phyloP scores from a whole-genome alignment of 1,284 basidiomycete genomes.

The Uromyces viciae-fabae region DNA sequence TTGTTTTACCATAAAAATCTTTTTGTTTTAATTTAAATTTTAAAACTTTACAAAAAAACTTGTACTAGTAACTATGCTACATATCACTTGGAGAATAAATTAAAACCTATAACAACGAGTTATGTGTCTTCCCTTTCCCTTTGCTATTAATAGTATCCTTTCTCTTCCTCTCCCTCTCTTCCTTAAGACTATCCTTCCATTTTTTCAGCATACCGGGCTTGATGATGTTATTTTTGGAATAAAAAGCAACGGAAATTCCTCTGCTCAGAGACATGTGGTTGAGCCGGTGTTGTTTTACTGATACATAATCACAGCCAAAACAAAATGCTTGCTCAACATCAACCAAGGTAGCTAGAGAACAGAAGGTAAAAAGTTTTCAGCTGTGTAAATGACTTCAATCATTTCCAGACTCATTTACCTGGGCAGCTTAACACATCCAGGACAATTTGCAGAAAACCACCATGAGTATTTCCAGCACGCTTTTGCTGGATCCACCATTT shows the following conservation, averaged over 20 bases:
- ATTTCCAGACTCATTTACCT: neutral
- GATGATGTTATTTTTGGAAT: neutral
- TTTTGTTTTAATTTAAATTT: too few species aligned
- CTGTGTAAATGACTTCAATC: neutral
- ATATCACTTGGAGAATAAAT: too few species aligned
- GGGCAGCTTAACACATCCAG: constrained; percentile 10
- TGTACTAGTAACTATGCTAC: too few species aligned
- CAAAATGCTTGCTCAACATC: neutral
- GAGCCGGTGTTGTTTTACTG: neutral
- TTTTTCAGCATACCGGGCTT: neutral
- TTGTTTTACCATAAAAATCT: too few species aligned
- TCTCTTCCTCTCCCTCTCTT: neutral
- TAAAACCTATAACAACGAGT: too few species aligned
- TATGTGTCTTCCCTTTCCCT: too few species aligned
- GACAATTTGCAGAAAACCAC: neutral
- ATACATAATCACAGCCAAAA: neutral
- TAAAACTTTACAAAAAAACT: too few species aligned
- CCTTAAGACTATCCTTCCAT: neutral
- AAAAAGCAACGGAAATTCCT: neutral
- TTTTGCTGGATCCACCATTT: neutral
- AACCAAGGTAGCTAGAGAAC: neutral
- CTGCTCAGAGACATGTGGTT: neutral
- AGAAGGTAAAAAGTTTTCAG: neutral
- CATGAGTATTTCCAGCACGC: neutral
- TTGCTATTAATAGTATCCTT: too few species aligned